phyloP scores from a whole-genome alignment of 2,329 filamentous ascomycete species.

The Alternaria sp. region DNA sequence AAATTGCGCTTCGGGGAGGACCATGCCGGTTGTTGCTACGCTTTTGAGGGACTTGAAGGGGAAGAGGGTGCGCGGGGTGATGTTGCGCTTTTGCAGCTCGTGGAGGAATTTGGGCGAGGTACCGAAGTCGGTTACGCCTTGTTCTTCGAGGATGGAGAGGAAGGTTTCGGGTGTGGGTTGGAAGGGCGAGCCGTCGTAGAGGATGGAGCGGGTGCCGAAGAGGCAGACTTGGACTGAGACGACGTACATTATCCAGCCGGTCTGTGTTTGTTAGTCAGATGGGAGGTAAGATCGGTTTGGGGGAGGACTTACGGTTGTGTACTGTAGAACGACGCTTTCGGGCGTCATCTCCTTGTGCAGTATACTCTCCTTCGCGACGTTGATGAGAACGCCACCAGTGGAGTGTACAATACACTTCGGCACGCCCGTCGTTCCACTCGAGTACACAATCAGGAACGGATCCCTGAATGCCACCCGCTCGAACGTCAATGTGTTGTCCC shows the following conservation, averaged over 20 bases:
- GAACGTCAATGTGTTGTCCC: constrained; percentile 57
- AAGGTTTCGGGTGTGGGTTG: constrained; percentile 70
- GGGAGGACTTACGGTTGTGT: constrained; percentile 55
- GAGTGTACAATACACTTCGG: constrained; percentile 89
- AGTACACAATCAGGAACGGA: constrained; percentile 78
- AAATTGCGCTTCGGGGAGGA: constrained; percentile 76
- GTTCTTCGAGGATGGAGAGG: constrained; percentile 66
- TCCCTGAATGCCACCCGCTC: constrained; percentile 72
- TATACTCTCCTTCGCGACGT: constrained; percentile 64
- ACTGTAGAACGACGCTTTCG: constrained; percentile 60
- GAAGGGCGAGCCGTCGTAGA: constrained; percentile 88
- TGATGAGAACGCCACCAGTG: constrained; percentile 69
- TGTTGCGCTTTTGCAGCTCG: constrained; percentile 69
- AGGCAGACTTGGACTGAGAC: constrained; percentile 64
- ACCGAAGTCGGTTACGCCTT: constrained; percentile 74
- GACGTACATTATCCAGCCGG: constrained; percentile 85
- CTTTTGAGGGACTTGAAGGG: constrained; percentile 67
- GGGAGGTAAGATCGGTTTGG: neutral
- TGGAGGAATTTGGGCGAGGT: constrained; percentile 78
- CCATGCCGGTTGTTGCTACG: constrained; percentile 81
- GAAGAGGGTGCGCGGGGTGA: constrained; percentile 66
- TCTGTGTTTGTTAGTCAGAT: constrained; percentile 17
- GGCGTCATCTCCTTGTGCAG: constrained; percentile 58
- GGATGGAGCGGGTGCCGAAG: constrained; percentile 65
- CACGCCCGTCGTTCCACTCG: constrained; percentile 79